These are phyloP conservation scores for Tilletia caries DNA, from an alignment of 1,284 basidiomycete species.

Conservation along the genomic window DNA sequence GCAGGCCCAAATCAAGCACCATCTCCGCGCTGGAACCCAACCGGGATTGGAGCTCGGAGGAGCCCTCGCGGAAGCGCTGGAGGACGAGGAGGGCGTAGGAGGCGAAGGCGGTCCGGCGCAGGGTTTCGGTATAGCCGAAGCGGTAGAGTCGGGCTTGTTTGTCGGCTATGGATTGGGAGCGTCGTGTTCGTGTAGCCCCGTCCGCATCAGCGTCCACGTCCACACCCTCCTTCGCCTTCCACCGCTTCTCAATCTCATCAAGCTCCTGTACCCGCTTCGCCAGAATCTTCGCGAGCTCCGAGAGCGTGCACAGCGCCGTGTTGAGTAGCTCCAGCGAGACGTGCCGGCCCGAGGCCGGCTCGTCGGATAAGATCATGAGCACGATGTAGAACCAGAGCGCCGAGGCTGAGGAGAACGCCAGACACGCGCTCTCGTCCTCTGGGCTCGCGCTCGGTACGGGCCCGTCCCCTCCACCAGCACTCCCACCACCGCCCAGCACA, in stretches of 20 bases:
- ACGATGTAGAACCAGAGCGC: slow-evolving; percentile 46
- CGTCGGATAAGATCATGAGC: slow-evolving; percentile 37
- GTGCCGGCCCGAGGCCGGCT: slow-evolving; percentile 26
- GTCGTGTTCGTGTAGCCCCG: neutral
- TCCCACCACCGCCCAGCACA: neutral
- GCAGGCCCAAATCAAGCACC: slow-evolving; percentile 37
- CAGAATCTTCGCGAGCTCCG: slow-evolving; percentile 28
- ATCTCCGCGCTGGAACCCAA: slow-evolving; percentile 31
- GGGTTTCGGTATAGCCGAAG: slow-evolving; percentile 35
- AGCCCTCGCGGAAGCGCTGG: slow-evolving; percentile 40
- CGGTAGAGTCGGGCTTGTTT: slow-evolving; percentile 12
- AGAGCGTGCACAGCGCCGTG: slow-evolving; percentile 28
- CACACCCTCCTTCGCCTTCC: neutral
- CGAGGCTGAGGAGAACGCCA: slow-evolving; percentile 29
- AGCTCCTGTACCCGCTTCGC: slow-evolving; percentile 12
- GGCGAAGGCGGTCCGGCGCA: slow-evolving; percentile 40
- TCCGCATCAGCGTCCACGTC: neutral
- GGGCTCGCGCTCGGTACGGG: neutral
- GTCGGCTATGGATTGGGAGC: slow-evolving; percentile 14
- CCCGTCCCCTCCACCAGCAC: neutral
- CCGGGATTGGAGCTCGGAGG: slow-evolving; percentile 22
- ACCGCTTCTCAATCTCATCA: slow-evolving; percentile 5
- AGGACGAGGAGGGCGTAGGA: slow-evolving; percentile 41
- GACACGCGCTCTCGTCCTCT: slow-evolving; percentile 18
- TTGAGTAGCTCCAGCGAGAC: slow-evolving; percentile 33